Base-by-base conservation (phyloP, 1,284 basidiomycete genomes). In the Austropuccinia psidii region DNA sequence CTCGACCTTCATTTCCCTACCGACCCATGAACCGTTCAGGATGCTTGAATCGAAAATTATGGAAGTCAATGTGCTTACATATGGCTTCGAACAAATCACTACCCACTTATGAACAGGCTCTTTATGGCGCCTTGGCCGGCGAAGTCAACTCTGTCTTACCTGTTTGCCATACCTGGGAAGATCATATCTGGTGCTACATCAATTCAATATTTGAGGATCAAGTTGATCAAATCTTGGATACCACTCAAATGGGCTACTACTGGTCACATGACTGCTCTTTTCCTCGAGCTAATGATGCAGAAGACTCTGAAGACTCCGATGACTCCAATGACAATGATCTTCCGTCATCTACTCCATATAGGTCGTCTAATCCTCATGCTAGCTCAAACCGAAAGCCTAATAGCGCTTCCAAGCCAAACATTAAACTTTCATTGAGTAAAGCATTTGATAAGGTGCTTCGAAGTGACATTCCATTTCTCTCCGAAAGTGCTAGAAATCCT, bases 111-210 rank as follows among this genome's bases (percentile, higher is more conserved):
- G 94, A 97, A 80, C 87, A 92, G 17, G 86, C 88, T 0, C 82
- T 98, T 0, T 95, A 94, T 77, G 94, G 93, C 0, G 88, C 92
- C 0, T 85, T 98, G 7, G 88, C 89, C 0, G 93, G 93, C 3
- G 93, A 95, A 4, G 86, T 90, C 0, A 84, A 83, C 6, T 85
- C 92, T 7, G 87, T 98, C 11, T 78, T 85, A 2, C 85, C 88
- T 0, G 88, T 90, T 4, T 94, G 92, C 79, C 83, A 88, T 41
- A 89, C 88, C 31, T 99, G 94, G 93, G 90, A 94, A 79, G 95
- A 98, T 79, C 87, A 93, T 76, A 84, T 98, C 0, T 99, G 95
- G 96, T 91, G 91, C 0, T 88, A 92, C 77, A 84, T 95, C 73
- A 89, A 89, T 77, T 85, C 93, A 55, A 84, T 92, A 37, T 89